phyloP scores from a whole-genome alignment of 441 rosid species.

The Dalechampia spathulata region DNA sequence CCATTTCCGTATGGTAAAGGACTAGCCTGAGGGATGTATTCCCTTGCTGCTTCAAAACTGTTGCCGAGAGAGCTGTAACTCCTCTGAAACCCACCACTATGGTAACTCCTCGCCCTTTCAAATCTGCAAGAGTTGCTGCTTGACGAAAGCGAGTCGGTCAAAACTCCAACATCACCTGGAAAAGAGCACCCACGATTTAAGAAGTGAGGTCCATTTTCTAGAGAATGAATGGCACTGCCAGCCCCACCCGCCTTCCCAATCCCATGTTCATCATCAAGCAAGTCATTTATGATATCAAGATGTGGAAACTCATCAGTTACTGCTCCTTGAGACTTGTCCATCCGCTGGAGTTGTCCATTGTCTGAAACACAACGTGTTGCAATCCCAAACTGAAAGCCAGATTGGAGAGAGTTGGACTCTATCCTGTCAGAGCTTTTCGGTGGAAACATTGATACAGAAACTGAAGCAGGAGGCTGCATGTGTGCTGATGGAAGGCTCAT shows the following conservation, averaged over 20 bases:
- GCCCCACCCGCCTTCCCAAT: slow-evolving; percentile 32
- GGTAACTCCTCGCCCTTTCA: slow-evolving; percentile 56
- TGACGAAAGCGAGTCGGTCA: slow-evolving; percentile 41
- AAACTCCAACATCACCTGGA: slow-evolving; percentile 39
- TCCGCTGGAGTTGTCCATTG: slow-evolving; percentile 47
- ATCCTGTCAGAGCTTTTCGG: slow-evolving; percentile 38
- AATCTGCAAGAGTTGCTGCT: slow-evolving; percentile 45
- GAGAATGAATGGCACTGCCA: slow-evolving; percentile 29
- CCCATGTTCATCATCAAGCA: slow-evolving; percentile 78
- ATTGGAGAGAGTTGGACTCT: slow-evolving; percentile 36
- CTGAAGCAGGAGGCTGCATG: slow-evolving; percentile 37
- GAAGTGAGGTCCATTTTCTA: slow-evolving; percentile 30
- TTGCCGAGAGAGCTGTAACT: slow-evolving; percentile 38
- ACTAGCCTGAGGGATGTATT: slow-evolving; percentile 42
- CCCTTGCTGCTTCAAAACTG: slow-evolving; percentile 42
- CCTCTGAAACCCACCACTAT: slow-evolving; percentile 38
- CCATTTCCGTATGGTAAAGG: slow-evolving; percentile 43
- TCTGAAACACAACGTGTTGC: slow-evolving; percentile 37
- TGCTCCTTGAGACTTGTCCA: slow-evolving; percentile 51
- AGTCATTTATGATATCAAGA: slow-evolving; percentile 83
- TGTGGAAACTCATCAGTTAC: slow-evolving; percentile 85
- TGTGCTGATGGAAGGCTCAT: slow-evolving; percentile 35
- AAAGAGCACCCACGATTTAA: slow-evolving; percentile 49
- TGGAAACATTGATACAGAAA: slow-evolving; percentile 37
- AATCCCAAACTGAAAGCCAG: slow-evolving; percentile 47